Conservation (phyloP, 306 rosid species). For the Dalbergia cultrata region DNA sequence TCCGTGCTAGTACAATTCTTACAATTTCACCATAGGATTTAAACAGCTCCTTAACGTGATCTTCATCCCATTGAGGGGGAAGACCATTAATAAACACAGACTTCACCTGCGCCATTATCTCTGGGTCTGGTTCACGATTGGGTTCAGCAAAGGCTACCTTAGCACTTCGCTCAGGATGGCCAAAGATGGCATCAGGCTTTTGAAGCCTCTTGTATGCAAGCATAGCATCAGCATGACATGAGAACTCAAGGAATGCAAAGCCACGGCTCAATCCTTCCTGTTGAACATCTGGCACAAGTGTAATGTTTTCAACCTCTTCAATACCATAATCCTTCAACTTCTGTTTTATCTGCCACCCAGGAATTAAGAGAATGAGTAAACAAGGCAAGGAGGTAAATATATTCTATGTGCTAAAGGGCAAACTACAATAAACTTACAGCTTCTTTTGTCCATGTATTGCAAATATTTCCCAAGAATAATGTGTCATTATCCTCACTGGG, state of each 20-base stretch:
- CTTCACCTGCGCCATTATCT: slow-evolving; percentile 83
- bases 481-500: slow-evolving; percentile 82
- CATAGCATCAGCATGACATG: slow-evolving; percentile 82
- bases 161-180: slow-evolving; percentile 83
- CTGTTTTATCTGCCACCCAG: slow-evolving; percentile 70
- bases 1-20: slow-evolving; percentile 69
- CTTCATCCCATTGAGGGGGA: slow-evolving; percentile 82
- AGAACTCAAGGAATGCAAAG: slow-evolving; percentile 84
- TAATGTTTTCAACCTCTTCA: slow-evolving; percentile 78
- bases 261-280: slow-evolving; percentile 77
- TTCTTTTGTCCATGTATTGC: slow-evolving; percentile 90
- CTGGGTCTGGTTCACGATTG: slow-evolving; percentile 71
- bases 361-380: slow-evolving; percentile 43
- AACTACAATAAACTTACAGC: slow-evolving; percentile 58
- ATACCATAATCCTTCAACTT: slow-evolving; percentile 77
- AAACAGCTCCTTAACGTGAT: slow-evolving; percentile 57
- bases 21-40: slow-evolving; percentile 74
- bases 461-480: slow-evolving; percentile 82
- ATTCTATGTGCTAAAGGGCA: slow-evolving; percentile 28
- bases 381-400: slow-evolving; percentile 33
- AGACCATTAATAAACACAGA: slow-evolving; percentile 83
- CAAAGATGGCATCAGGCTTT: slow-evolving; percentile 83
- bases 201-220: slow-evolving; percentile 89
- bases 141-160: slow-evolving; percentile 95
- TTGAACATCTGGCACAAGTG: slow-evolving; percentile 72